Evolutionary conservation across 2,329 filamentous ascomycete genomes (phyloP).

Genomic region (Diaporthe caulivora): DNA sequence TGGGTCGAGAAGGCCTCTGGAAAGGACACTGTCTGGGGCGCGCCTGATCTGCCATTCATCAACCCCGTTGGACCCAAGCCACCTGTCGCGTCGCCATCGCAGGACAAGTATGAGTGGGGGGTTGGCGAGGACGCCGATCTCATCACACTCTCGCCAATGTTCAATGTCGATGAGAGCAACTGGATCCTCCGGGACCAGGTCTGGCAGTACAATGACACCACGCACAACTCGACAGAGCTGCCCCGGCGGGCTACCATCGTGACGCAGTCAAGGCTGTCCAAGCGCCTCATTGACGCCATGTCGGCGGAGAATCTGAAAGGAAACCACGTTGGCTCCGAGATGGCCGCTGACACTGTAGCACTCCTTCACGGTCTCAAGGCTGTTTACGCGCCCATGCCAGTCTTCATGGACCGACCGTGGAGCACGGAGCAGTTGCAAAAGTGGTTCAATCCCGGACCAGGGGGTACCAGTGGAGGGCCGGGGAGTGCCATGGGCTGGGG

Average conservation of each 20-base stretch:
- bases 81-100: slow-evolving; percentile 66
- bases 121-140: slow-evolving; percentile 81
- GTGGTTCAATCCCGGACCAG: slow-evolving; percentile 72
- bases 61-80: slow-evolving; percentile 74
- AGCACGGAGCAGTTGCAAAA: slow-evolving; percentile 63
- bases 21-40: slow-evolving; percentile 75
- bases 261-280: slow-evolving; percentile 80
- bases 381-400: slow-evolving; percentile 81
- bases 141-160: slow-evolving; percentile 82
- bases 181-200: slow-evolving; percentile 79
- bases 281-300: slow-evolving; percentile 79
- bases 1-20: slow-evolving; percentile 68
- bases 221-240: slow-evolving; percentile 65
- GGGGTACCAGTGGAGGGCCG: slow-evolving; percentile 65
- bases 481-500: slow-evolving; percentile 72
- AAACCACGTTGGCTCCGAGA: slow-evolving; percentile 83
- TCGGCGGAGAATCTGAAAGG: slow-evolving; percentile 80
- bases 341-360: slow-evolving; percentile 80
- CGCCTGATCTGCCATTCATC: slow-evolving; percentile 69
- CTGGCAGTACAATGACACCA: slow-evolving; percentile 71
- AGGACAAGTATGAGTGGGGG: slow-evolving; percentile 82
- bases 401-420: slow-evolving; percentile 85
- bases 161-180: slow-evolving; percentile 78
- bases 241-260: slow-evolving; percentile 83
- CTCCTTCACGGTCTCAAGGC: slow-evolving; percentile 84